These are phyloP conservation scores for Cyclotella cryptica DNA, from an alignment of 108 stramenopile genomes.

Conservation along the genomic window DNA sequence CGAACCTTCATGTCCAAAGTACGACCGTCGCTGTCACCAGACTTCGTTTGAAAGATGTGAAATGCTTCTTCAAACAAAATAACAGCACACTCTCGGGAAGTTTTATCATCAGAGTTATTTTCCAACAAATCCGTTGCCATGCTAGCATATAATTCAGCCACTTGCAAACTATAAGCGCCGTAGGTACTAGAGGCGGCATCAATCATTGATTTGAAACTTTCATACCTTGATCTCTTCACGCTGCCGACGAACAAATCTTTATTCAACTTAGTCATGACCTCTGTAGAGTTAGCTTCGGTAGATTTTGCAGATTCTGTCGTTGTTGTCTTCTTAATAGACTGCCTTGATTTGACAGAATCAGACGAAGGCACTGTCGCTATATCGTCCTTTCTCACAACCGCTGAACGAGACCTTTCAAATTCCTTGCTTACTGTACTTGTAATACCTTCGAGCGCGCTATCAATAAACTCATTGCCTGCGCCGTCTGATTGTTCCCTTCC, in stretches of 20 bases:
- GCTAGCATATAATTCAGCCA: conserved; percentile 47
- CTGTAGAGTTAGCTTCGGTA: not conserved
- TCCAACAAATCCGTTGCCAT: conserved; percentile 29
- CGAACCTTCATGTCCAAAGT: conserved; percentile 42
- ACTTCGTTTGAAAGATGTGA: conserved; percentile 39
- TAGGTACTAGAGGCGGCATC: conserved; percentile 24
- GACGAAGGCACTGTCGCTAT: not conserved
- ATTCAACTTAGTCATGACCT: conserved; percentile 6
- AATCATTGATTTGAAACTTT: conserved; percentile 34
- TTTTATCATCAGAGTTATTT: conserved; percentile 1
- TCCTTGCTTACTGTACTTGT: conserved; percentile 13
- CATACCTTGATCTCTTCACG: conserved; percentile 24
- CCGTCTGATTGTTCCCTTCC: not conserved
- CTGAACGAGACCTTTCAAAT: conserved; percentile 2
- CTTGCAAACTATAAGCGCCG: conserved; percentile 35
- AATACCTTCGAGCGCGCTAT: conserved; percentile 15
- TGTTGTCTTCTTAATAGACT: not conserved
- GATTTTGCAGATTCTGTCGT: not conserved
- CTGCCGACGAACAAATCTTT: conserved; percentile 13
- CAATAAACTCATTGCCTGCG: not conserved
- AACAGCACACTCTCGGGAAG: conserved; percentile 32
- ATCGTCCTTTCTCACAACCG: not conserved
- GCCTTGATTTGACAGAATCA: not conserved
- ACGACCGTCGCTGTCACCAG: conserved; percentile 42
- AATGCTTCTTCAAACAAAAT: conserved; percentile 45